These are phyloP conservation scores for Neurospora sp. DNA, from an alignment of 495 filamentous ascomycete genomes.

Conservation along the genomic window DNA sequence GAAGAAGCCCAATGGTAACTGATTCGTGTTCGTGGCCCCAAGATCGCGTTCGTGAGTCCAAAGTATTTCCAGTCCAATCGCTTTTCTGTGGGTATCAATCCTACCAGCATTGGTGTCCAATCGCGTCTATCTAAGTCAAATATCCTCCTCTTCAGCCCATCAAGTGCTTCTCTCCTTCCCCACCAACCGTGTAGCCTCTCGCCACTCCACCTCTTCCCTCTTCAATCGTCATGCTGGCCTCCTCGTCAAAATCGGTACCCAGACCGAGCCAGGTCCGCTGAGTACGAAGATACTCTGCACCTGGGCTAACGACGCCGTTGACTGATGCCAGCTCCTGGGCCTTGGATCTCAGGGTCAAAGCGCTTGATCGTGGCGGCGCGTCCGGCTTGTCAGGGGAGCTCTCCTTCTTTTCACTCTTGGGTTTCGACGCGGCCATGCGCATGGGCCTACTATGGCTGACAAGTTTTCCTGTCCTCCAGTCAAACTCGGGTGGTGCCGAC, in stretches of 20 bases:
- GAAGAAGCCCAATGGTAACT: background rate
- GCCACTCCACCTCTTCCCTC: conserved; percentile 85
- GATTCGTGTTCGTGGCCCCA: background rate
- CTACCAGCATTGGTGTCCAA: background rate
- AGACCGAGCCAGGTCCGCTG: conserved; percentile 87
- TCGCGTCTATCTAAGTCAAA: background rate
- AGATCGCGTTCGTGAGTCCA: background rate
- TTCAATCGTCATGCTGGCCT: conserved; percentile 57
- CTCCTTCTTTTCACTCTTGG: conserved; percentile 6
- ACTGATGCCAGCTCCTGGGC: conserved; percentile 58
- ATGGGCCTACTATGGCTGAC: conserved; percentile 78
- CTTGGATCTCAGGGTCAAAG: conserved; percentile 51
- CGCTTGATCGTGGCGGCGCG: conserved; percentile 14
- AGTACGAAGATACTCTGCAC: conserved; percentile 72
- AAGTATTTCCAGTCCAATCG: background rate
- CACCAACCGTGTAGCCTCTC: conserved; percentile 76
- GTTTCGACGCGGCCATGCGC: conserved; percentile 19
- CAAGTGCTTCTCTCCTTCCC: conserved; percentile 21
- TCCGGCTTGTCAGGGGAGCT: background rate
- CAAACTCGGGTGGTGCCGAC: conserved; percentile 74
- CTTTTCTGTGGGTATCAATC: background rate
- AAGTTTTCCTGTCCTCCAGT: conserved; percentile 79
- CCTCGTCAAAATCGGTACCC: conserved; percentile 71
- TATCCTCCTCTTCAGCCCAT: background rate
- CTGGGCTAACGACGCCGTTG: conserved; percentile 77